Base-by-base conservation (phyloP, 257 asterid species). In the Solanum paucissectum region DNA sequence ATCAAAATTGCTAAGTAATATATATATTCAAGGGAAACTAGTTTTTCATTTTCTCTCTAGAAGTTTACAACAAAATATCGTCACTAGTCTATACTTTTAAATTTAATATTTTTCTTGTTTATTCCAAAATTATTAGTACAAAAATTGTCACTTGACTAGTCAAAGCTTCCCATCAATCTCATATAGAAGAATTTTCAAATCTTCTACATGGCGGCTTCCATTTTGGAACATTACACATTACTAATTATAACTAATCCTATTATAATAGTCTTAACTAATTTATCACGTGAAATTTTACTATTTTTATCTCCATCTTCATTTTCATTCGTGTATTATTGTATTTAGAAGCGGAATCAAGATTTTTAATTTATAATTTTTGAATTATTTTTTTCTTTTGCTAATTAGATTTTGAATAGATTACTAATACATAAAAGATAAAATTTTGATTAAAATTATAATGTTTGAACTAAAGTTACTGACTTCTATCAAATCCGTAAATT, bases 401-500 rank as follows among this genome's bases (percentile, higher is more conserved):
- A 55, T 55, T 55, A 55, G n/a, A 55, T 55, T 55, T 55, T 55
- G n/a, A 55, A 55, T 55, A 18, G 10, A 52, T 52, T 18, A 55
- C n/a, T 5, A 55, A 55, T 18, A 52, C 1, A 52, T 52, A 55
- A 6, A 18, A 0, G 6, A 55, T 18, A 55, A 46, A 46, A 52
- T 6, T 18, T 55, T 55, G 0, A 55, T 55, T 55, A 1, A 18
- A 55, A 6, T 32, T 69, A 72, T 0, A 16, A 72, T 7, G 0
- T 69, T 71, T 32, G 2, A 71, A 18, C 6, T 12, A 32, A 69
- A 29, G 11, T 2, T 69, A 29, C 0, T 14, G 1, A 14, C 3
- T 6, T 55, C 4, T 14, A 14, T 32, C 0, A 1, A 29, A 29
- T 6, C 0, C n/a, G 0, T 6, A 32, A 4, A 33, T 33, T 16